A percentile compares a stretch with the other conserved stretches of the same genome.
phyloP scores from a whole-genome alignment of 345 rosid genomes.

The Moricandia arvensis region DNA sequence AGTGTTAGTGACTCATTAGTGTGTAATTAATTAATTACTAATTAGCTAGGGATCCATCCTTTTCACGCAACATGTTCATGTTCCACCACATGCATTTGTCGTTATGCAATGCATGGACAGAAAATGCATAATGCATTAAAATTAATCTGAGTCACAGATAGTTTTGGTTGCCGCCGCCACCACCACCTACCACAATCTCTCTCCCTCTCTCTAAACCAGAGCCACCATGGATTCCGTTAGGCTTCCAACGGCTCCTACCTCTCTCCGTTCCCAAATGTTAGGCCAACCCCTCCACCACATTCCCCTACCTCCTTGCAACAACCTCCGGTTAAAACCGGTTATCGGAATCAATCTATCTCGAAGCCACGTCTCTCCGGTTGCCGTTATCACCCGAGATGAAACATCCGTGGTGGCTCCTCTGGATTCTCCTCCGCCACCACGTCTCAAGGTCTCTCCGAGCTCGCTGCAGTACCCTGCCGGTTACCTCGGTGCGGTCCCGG shows the following conservation, averaged over 20 bases:
- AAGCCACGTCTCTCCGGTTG: conserved; percentile 20
- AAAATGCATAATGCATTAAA: background rate
- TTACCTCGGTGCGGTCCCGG: conserved; percentile 77
- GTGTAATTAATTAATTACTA: background rate
- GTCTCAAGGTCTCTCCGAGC: conserved; percentile 46
- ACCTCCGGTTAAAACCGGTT: conserved; percentile 24
- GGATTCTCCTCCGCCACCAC: conserved; percentile 12
- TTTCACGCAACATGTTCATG: background rate
- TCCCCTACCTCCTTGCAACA: background rate
- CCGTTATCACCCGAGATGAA: conserved; percentile 31
- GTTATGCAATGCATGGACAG: background rate
- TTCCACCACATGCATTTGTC: background rate
- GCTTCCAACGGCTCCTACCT: conserved; percentile 23
- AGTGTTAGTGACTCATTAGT: too few relatives aligned
- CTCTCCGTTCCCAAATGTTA: conserved; percentile 18
- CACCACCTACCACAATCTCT: background rate
- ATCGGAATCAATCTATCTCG: conserved; percentile 32
- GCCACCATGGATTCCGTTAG: conserved; percentile 34
- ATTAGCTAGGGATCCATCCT: background rate
- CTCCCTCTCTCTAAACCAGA: background rate
- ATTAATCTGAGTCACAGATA: too few relatives aligned
- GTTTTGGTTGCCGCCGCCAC: background rate
- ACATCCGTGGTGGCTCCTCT: conserved; percentile 11
- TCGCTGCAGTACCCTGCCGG: conserved; percentile 80
- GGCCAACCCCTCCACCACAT: conserved; percentile 4